Evolutionary conservation across 306 rosid species (phyloP), one percentile per base, ranked within the genome.

Genomic region (Vicia villosa): DNA sequence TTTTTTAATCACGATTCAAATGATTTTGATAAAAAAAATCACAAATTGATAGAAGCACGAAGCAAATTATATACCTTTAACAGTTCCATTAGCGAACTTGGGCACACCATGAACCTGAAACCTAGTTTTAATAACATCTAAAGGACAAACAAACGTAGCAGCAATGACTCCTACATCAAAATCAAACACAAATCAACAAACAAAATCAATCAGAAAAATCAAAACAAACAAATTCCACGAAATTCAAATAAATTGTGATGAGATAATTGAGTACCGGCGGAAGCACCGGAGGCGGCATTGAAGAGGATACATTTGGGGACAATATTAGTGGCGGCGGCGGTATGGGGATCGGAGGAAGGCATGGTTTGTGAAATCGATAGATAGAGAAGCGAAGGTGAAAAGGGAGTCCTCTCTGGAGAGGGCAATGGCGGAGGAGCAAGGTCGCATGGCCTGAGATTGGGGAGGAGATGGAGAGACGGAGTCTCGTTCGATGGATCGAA

Each of bases 111-210:
- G 92, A 66, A 90, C 96, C 83, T 90, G 96, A 72, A 90, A 56
- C 87, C 96, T 82, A 59, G 96, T 87, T 86, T 90, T 90, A 78
- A 90, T 90, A 15, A 90, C 96, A 81, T 87, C 96, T 81, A 90
- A 80, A 69, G 96, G 96, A 51, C 96, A 90, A 24, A 90, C 96
- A 62, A 90, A 90, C 3, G 96, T 85, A 56, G 96, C 96, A 41
- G 96, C 96, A 71, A 87, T 67, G 70, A 79, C 89, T 26, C 96
- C 96, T 90, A 78, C 55, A 61, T 58, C 57, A 56, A 77, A 64
- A 24, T 64, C 16, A 56, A 15, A 32, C 9, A 10, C 20, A 16
- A 70, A 63, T 41, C 4, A 19, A 45, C 0, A 24, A 24, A 24
- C 28, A 24, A 24, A 24, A n/a, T n/a, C 0, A 42, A 6, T 3